phyloP scores from a whole-genome alignment of 768 basidiomycete species.

The Thelephora ganbajun region DNA sequence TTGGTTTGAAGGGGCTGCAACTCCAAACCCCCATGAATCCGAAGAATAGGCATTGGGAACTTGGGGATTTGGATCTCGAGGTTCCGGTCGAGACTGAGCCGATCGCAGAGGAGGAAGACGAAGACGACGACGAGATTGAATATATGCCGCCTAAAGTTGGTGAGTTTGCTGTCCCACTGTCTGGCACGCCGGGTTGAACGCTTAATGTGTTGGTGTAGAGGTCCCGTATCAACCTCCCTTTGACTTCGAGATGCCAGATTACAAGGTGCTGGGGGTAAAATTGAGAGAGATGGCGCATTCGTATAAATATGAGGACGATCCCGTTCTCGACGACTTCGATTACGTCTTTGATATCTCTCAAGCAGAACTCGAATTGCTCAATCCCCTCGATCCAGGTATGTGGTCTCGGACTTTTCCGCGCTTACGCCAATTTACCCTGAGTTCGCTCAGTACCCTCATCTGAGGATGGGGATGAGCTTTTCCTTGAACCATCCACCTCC shows the following conservation, averaged over 20 bases:
- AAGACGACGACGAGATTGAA: conserved; percentile 34
- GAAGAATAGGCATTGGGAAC: conserved; percentile 59
- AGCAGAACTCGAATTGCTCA: background rate
- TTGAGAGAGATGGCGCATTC: conserved; percentile 24
- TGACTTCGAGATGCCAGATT: conserved; percentile 29
- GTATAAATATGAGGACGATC: conserved; percentile 20
- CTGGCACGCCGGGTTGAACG: background rate
- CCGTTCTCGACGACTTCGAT: conserved; percentile 8
- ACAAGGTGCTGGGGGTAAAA: conserved; percentile 24
- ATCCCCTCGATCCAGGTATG: background rate
- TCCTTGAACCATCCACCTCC: background rate
- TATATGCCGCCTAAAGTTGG: conserved; percentile 42
- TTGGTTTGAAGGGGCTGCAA: background rate
- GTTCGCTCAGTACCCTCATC: background rate
- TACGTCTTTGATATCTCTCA: conserved; percentile 7
- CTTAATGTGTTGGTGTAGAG: conserved; percentile 15
- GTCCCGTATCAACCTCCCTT: conserved; percentile 30
- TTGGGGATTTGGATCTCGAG: conserved; percentile 40
- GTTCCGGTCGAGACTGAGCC: conserved; percentile 15
- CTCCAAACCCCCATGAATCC: conserved; percentile 57
- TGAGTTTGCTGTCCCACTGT: conserved; percentile 15
- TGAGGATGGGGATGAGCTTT: background rate
- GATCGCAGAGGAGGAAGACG: conserved; percentile 13
- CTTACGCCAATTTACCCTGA: background rate
- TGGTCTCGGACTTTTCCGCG: conserved; percentile 4